Base-by-base conservation (phyloP, 768 basidiomycete species). In the Mycena crocata region DNA sequence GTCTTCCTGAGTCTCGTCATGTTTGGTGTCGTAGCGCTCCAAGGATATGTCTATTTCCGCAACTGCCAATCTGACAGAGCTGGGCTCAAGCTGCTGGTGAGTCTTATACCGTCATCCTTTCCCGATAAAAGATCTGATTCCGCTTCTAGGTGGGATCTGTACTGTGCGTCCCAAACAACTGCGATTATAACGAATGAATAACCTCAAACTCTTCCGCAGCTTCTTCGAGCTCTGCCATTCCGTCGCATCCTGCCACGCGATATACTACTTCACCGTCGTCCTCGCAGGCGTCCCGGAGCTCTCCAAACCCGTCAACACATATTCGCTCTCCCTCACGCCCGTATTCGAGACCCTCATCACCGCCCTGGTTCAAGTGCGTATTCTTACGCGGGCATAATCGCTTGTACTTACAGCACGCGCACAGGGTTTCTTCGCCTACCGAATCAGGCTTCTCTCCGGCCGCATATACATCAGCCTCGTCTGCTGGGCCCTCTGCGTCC, bases 381-480 rank as follows among this genome's bases (percentile, higher is more conserved):
- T 32, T 5, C 3, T 6, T n/a, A 34, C 32, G 6, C 48, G 28
- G 2, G 15, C 12, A 19, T 7, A 31, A 12, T 7, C 17, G 13
- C 3, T 34, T 2, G 30, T 52, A 30, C 13, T 37, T 23, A 52
- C 21, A 12, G 34, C 8, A 1, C 14, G 37, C n/a, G 26, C 13
- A 14, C 62, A 81, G 80, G 62, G 71, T 8, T 82, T 79, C 73
- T 80, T 80, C 56, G 70, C 77, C 12, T 60, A 74, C 13, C 76
- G 81, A 3, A 69, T 79, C 3, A 72, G 70, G 39, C 72, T 80
- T 17, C 68, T 80, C 23, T 76, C 77, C 1, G 63, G 68, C 13
- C 66, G 73, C 44, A 0, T 23, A 28, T 68, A 68, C 62, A 67
- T 81, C 31, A 77, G 77, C 8, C 21, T 74, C 7, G 19, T 75